A percentile compares a stretch with the other conserved stretches of the same genome.
phyloP scores from a whole-genome alignment of 768 basidiomycete genomes.

The Mrakia frigida region DNA sequence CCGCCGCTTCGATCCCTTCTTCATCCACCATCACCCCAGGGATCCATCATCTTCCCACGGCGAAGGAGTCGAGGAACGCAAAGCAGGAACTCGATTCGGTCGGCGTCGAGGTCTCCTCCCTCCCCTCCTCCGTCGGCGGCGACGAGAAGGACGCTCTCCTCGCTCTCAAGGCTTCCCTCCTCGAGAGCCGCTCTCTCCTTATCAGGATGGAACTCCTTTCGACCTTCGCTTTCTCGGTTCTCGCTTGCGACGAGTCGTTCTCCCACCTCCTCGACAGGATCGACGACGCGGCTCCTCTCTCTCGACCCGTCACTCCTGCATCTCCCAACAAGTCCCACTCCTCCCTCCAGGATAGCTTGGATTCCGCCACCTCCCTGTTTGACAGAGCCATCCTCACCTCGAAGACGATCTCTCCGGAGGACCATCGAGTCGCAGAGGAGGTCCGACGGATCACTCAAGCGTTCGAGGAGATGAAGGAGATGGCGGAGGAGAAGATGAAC shows the following conservation, averaged over 20 bases:
- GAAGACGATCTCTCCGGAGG: neutral
- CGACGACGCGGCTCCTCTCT: neutral
- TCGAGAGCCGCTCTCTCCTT: neutral
- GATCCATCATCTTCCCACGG: neutral
- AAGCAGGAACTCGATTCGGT: neutral
- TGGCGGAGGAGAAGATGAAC: constrained; percentile 12
- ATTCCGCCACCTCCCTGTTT: neutral
- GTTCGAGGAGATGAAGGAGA: constrained; percentile 28
- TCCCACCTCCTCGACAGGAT: constrained; percentile 5
- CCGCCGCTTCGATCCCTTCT: neutral
- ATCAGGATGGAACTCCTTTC: neutral
- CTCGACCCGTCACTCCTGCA: neutral
- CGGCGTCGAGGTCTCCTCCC: neutral
- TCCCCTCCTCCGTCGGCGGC: too few species aligned
- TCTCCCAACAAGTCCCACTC: neutral
- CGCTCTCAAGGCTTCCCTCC: neutral
- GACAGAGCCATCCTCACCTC: neutral
- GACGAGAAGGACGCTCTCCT: neutral
- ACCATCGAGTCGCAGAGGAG: constrained; percentile 12
- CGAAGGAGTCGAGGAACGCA: too few species aligned
- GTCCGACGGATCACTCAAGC: neutral
- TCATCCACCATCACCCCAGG: neutral
- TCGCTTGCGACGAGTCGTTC: constrained; percentile 9
- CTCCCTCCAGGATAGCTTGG: constrained; percentile 1
- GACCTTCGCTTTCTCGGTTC: neutral